Conservation (phyloP, 202 grass and related monocot genomes). For the Elaeis oleifera region DNA sequence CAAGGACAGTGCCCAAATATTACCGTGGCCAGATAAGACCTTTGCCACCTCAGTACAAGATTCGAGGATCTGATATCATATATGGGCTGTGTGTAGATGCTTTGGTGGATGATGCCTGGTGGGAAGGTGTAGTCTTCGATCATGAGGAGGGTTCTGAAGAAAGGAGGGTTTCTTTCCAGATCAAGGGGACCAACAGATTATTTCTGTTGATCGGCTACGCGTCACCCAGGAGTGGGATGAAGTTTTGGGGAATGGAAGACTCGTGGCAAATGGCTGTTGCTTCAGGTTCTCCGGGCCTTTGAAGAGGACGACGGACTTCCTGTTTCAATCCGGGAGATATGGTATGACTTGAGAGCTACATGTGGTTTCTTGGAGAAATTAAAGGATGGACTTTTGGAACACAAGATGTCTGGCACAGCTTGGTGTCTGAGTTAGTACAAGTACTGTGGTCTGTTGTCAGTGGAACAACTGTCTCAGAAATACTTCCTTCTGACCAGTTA, state of each 20-base stretch:
- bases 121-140: conserved; percentile 73
- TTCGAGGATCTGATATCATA: conserved; percentile 27
- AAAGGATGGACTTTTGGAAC: conserved; percentile 46
- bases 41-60: conserved; percentile 26
- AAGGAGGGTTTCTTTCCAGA: conserved; percentile 64
- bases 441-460: conserved; percentile 38
- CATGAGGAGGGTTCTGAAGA: conserved; percentile 31
- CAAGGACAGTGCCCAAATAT: background rate
- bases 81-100: conserved; percentile 68
- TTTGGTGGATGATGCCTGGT: conserved; percentile 42
- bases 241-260: conserved; percentile 44
- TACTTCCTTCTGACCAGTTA: background rate
- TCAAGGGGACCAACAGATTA: conserved; percentile 45
- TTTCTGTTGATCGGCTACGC: conserved; percentile 38
- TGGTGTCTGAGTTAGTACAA: conserved; percentile 30
- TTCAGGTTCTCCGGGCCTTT: conserved; percentile 38
- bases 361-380: conserved; percentile 30
- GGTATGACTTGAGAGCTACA: conserved; percentile 46
- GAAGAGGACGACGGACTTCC: conserved; percentile 43
- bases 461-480: conserved; percentile 18
- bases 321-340: conserved; percentile 53
- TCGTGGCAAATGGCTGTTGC: conserved; percentile 61
- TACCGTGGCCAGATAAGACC: conserved; percentile 37
- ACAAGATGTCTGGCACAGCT: conserved; percentile 29
- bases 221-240: conserved; percentile 59